phyloP scores from a whole-genome alignment of 148 eudicot genomes.

The Suaeda aralocaspica region DNA sequence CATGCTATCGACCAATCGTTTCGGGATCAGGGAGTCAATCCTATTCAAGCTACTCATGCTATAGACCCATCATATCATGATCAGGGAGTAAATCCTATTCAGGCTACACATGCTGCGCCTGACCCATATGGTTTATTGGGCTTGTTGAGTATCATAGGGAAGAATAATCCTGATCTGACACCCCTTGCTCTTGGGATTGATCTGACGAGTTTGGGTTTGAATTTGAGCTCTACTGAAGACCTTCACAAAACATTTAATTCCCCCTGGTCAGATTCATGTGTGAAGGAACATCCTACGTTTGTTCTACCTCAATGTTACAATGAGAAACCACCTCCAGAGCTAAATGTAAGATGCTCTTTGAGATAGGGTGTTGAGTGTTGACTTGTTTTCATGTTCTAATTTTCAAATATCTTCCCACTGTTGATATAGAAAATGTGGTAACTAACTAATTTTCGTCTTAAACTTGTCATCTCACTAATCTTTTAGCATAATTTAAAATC shows the following conservation, averaged over 20 bases:
- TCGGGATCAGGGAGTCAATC: no score
- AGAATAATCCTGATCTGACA: conserved; percentile 62
- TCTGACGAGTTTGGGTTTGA: conserved; percentile 64
- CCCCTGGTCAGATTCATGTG: conserved; percentile 83
- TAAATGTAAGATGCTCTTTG: conserved; percentile 44
- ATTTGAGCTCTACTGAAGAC: conserved; percentile 66
- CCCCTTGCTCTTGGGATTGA: conserved; percentile 84
- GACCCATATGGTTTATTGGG: conserved; percentile 70
- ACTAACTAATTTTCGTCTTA: no score
- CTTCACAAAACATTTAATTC: conserved; percentile 74
- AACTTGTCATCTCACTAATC: not conserved
- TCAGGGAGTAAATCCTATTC: conserved; percentile 44
- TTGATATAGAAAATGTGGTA: not conserved
- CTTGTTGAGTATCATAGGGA: conserved; percentile 51
- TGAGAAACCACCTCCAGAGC: conserved; percentile 43
- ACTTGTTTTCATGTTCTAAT: no score
- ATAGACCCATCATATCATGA: conserved; percentile 47
- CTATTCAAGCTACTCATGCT: no score
- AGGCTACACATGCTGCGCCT: conserved; percentile 41
- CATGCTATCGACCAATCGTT: no score
- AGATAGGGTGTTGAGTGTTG: not conserved
- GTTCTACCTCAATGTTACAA: conserved; percentile 66
- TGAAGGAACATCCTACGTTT: conserved; percentile 67
- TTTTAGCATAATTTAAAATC: not conserved
- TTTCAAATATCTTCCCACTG: not conserved